These are phyloP conservation scores for Diaporthe amygdali DNA, from an alignment of 2,329 filamentous ascomycete genomes.

Conservation along the genomic window DNA sequence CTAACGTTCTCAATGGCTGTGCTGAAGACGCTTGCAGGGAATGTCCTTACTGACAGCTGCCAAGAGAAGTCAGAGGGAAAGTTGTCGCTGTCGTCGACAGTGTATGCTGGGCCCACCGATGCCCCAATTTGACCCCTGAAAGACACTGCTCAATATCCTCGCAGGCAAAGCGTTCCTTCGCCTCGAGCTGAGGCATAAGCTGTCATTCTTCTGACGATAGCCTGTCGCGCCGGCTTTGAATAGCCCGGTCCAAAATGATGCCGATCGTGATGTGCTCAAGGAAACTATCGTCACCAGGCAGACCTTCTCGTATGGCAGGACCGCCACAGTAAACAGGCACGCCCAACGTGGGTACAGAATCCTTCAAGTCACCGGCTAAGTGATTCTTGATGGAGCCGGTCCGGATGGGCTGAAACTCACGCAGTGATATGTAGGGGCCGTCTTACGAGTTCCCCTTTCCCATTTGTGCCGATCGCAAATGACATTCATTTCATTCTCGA, in stretches of 20 bases:
- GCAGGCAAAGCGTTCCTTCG: neutral
- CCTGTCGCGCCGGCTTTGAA: neutral
- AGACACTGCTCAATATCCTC: neutral
- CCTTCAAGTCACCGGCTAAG: neutral
- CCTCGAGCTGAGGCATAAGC: neutral
- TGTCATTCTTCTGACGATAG: neutral
- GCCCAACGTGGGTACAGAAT: neutral
- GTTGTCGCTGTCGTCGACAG: neutral
- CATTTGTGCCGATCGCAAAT: constrained; percentile 18
- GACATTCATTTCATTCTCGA: constrained; percentile 14
- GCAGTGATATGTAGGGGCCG: neutral
- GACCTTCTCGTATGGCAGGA: neutral
- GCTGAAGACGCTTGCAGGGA: neutral
- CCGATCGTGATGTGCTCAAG: neutral
- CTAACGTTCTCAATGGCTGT: constrained; percentile 1
- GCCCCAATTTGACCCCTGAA: neutral
- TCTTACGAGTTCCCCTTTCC: constrained; percentile 14
- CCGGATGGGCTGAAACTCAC: constrained; percentile 7
- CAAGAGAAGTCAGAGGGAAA: constrained; percentile 1
- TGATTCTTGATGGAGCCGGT: neutral
- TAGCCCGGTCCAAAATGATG: neutral
- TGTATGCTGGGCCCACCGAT: neutral
- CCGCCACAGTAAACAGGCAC: neutral
- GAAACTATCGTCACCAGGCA: neutral
- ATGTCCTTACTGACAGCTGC: constrained; percentile 3